Conservation (phyloP, 495 filamentous ascomycete species). For the Amphirosellinia nigrospora region DNA sequence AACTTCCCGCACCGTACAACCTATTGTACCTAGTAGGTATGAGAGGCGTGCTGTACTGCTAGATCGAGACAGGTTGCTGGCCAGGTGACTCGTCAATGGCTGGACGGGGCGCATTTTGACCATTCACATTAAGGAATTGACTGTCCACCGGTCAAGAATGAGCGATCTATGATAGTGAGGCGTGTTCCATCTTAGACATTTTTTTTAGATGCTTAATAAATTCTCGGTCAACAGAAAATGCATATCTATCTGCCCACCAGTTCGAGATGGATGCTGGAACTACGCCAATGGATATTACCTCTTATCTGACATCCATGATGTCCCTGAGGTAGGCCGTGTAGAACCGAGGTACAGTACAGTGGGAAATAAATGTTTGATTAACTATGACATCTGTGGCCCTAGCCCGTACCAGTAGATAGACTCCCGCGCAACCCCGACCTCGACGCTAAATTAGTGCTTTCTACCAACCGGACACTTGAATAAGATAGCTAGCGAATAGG, state of each 20-base stretch:
- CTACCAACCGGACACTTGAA: not conserved
- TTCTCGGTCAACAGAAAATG: not conserved
- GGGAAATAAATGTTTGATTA: not conserved
- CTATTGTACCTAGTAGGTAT: not conserved
- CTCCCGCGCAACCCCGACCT: not conserved
- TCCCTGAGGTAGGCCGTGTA: no score
- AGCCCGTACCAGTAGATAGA: not conserved
- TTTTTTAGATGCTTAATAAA: no score
- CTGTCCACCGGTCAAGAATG: not conserved
- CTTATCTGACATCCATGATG: not conserved
- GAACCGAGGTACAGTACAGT: constrained; percentile 3
- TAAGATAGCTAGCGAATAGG: not conserved
- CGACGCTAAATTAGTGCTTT: not conserved
- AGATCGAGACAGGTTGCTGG: not conserved
- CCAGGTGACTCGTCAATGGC: constrained; percentile 2
- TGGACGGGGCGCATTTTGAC: not conserved
- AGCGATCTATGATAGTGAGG: not conserved
- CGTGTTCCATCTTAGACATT: not conserved
- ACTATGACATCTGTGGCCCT: not conserved
- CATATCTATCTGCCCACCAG: not conserved
- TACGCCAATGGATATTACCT: not conserved
- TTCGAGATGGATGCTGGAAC: no score
- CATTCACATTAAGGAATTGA: not conserved
- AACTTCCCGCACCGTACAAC: not conserved
- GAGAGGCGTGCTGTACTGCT: no score